Conservation (phyloP, 371 early-diverging fungal genomes). For the Thermomucor indicae-seudaticae region DNA sequence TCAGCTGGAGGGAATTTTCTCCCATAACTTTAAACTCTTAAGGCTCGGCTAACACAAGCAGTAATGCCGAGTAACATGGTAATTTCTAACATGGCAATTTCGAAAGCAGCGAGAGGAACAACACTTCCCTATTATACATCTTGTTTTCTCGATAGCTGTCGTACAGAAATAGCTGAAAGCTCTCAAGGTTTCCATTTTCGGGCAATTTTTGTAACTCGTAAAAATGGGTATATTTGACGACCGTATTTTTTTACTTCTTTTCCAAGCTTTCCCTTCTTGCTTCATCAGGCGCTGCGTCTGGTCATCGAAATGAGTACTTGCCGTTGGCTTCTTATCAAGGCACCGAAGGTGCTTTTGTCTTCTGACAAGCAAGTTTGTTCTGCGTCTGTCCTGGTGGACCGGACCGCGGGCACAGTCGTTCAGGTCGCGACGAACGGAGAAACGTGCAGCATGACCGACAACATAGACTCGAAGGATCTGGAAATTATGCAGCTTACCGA, state of each 20-base stretch:
- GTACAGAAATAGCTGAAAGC: too few species aligned
- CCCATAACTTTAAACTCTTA: too few species aligned
- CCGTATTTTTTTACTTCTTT: not conserved
- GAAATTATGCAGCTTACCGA: conserved; percentile 29
- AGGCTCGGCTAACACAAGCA: too few species aligned
- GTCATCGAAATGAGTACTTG: conserved; percentile 2
- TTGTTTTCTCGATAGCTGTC: too few species aligned
- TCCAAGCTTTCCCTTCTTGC: not conserved
- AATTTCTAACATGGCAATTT: too few species aligned
- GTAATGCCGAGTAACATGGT: too few species aligned
- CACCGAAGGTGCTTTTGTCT: conserved; percentile 40
- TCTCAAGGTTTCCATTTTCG: too few species aligned
- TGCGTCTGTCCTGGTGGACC: conserved; percentile 46
- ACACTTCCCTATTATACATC: too few species aligned
- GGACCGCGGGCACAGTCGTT: conserved; percentile 45
- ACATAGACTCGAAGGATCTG: too few species aligned
- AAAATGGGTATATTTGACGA: not conserved
- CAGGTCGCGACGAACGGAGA: conserved; percentile 27
- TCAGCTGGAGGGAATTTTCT: too few species aligned
- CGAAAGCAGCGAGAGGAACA: too few species aligned
- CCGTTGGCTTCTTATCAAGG: conserved; percentile 33
- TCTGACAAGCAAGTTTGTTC: conserved; percentile 31
- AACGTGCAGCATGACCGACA: conserved; percentile 3
- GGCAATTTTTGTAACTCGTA: not conserved
- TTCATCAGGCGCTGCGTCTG: not conserved